Evolutionary conservation across 257 asterid species (phyloP).

Genomic region (Solanum virginianum): DNA sequence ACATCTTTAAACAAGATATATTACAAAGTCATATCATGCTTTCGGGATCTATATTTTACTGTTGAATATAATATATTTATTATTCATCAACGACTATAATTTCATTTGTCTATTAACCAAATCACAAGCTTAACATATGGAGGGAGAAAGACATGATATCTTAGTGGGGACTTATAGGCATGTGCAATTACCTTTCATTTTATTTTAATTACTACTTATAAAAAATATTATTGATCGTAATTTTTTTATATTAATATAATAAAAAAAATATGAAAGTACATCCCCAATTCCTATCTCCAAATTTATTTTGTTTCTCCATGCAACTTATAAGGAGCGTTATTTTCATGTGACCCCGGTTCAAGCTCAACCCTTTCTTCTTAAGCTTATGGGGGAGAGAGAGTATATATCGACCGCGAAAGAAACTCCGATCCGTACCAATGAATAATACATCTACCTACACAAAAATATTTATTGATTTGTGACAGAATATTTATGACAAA

Average conservation of each 20-base stretch:
- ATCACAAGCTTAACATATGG: background rate
- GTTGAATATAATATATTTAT: background rate
- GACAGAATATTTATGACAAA: background rate
- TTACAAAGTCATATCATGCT: background rate
- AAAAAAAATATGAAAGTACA: background rate
- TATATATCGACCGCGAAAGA: background rate
- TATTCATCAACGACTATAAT: background rate
- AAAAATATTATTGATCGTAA: no score
- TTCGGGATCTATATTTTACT: background rate
- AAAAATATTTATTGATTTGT: background rate
- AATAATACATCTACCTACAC: background rate
- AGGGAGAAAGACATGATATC: background rate
- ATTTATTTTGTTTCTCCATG: background rate
- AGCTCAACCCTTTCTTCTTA: background rate
- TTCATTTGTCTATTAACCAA: background rate
- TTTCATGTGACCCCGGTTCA: background rate
- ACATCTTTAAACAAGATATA: background rate
- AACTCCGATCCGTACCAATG: background rate
- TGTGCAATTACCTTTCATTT: background rate
- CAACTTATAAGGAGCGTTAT: background rate
- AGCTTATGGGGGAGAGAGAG: background rate
- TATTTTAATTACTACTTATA: background rate
- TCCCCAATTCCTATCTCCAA: background rate
- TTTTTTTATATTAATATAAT: no score
- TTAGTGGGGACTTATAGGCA: background rate